Conservation (phyloP, 768 basidiomycete species). For the Phaeolepiota aurea region DNA sequence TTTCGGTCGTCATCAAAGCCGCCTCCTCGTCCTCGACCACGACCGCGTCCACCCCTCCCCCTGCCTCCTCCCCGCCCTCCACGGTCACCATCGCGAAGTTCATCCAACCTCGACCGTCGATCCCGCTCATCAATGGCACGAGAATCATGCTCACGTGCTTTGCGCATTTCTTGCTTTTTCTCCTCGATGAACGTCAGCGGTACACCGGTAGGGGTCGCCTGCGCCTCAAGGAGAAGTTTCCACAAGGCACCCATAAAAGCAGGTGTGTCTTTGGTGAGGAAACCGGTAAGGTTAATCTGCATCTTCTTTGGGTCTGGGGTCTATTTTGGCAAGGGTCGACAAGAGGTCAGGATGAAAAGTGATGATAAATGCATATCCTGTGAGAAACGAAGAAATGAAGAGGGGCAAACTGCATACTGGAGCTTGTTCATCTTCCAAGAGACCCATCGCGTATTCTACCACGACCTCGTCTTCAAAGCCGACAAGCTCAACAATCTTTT, state of each 20-base stretch:
- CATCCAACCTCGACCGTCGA: constrained; percentile 58
- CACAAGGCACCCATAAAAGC: constrained; percentile 85
- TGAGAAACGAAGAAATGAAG: not conserved
- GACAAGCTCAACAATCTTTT: constrained; percentile 83
- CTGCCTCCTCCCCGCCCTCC: constrained; percentile 47
- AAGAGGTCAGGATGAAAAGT: not conserved
- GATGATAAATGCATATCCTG: not conserved
- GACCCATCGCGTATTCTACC: constrained; percentile 91
- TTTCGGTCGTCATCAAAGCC: constrained; percentile 35
- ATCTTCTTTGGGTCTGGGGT: constrained; percentile 90
- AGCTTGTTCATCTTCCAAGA: constrained; percentile 79
- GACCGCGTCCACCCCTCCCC: constrained; percentile 38
- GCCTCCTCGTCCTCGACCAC: constrained; percentile 34
- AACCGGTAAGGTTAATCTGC: constrained; percentile 92
- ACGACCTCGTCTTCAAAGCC: constrained; percentile 97
- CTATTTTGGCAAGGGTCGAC: constrained; percentile 32
- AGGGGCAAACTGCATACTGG: constrained; percentile 44
- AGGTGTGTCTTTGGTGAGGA: constrained; percentile 81
- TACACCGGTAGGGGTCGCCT: constrained; percentile 80
- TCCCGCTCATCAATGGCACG: constrained; percentile 65
- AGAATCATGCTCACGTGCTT: constrained; percentile 52
- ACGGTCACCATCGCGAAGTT: constrained; percentile 58
- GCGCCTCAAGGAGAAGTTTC: constrained; percentile 90
- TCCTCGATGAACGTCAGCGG: constrained; percentile 86
- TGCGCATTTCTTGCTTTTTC: constrained; percentile 88